Base-by-base conservation (phyloP, 2,329 filamentous ascomycete genomes). In the Diaporthe citriasiana region DNA sequence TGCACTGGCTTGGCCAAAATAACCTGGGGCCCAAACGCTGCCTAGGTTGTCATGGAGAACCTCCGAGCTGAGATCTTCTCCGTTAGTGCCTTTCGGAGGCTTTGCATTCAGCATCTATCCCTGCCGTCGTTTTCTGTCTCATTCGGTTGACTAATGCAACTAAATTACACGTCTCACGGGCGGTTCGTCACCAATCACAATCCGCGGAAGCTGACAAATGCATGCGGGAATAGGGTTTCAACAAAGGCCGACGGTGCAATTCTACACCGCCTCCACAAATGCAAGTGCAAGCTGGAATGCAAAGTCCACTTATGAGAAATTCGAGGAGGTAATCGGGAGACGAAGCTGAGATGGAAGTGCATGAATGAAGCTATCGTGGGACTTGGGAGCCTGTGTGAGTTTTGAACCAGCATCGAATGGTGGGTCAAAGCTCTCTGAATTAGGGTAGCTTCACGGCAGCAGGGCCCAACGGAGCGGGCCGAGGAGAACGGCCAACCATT, bases 131-230 rank as follows among this genome's bases (percentile, higher is more conserved):
- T 15, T 33, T 25, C 13, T 50, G 30, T 35, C 42, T 35, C 2
- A 27, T 27, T 40, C 33, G 27, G n/a, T 30, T 68, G 19, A 68
- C 33, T 68, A 68, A 68, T 68, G 4, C 33, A 15, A n/a, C 19
- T 51, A 66, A 13, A 19, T 10, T 25, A n/a, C n/a, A n/a, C 33
- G 22, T 33, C 35, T 15, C 12, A 13, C 63, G 27, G 33, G 10
- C 30, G 7, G n/a, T 9, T 27, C 22, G 45, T 17, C 63, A 68
- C 63, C 47, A 68, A 68, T 68, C 63, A 53, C n/a, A 10, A 10
- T 13, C n/a, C 15, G 30, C 7, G 27, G n/a, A 27, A 50, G 63
- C 45, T 68, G 63, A 68, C 63, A 68, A 68, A 68, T 68, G 40
- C 47, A 2, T 5, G 1, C 7, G n/a, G 45, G 30, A 19, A 27